These are phyloP conservation scores for Fusarium sp. DNA, from an alignment of 2,329 filamentous ascomycete genomes.

Conservation along the genomic window DNA sequence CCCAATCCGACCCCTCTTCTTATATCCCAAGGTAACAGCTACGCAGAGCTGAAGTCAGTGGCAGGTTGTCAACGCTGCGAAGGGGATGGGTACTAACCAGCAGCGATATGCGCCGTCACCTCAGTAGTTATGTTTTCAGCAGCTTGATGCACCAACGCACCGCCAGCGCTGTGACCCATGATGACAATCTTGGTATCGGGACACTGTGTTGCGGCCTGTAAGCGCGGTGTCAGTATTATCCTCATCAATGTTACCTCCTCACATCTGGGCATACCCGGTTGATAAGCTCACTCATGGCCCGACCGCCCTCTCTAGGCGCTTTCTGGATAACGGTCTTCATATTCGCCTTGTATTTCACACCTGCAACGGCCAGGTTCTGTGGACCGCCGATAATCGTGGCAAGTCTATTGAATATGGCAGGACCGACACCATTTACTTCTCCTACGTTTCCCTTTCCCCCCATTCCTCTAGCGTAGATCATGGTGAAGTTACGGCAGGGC, in stretches of 20 bases:
- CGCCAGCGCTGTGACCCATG: not conserved
- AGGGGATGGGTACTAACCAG: not conserved
- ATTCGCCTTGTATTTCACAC: not conserved
- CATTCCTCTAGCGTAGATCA: conserved; percentile 2
- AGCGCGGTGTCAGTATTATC: not conserved
- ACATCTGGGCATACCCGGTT: not conserved
- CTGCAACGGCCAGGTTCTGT: not conserved
- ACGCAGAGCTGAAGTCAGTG: not conserved
- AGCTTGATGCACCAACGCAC: not conserved
- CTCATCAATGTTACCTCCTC: not conserved
- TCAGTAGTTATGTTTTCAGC: not conserved
- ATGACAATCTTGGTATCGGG: not conserved
- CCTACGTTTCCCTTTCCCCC: not conserved
- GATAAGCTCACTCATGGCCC: not conserved
- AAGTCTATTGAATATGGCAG: not conserved
- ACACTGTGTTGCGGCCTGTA: not conserved
- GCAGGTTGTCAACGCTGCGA: accelerated
- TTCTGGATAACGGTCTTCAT: not conserved
- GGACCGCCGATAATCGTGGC: not conserved
- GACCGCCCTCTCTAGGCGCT: not conserved
- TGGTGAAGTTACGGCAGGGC: not conserved
- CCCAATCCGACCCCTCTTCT: not conserved
- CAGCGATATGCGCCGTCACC: not conserved
- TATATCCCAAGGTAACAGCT: not conserved
- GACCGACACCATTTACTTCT: not conserved